A percentile compares a stretch with the other conserved stretches of the same genome.
These are phyloP conservation scores for Symbiotaphrina buchneri DNA, from an alignment of 495 filamentous ascomycete genomes.

Conservation along the genomic window DNA sequence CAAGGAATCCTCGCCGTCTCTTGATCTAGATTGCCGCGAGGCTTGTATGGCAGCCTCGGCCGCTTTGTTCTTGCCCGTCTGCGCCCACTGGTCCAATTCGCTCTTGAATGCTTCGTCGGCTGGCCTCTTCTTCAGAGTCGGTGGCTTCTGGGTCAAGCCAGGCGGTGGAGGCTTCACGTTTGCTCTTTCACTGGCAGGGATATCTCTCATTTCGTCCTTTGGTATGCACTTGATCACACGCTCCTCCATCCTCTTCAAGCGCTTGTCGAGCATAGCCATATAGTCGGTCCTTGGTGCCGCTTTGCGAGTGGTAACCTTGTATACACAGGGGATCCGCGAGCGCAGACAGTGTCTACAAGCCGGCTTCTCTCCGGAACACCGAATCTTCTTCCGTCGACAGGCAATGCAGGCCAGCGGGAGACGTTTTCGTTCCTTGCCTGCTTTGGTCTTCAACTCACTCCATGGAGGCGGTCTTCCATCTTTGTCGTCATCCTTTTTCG, in stretches of 20 bases:
- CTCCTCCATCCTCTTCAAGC: constrained; percentile 66
- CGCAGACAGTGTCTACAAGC: constrained; percentile 91
- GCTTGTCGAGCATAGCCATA: constrained; percentile 96
- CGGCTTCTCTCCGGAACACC: constrained; percentile 93
- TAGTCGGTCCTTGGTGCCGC: constrained; percentile 94
- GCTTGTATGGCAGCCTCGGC: background rate
- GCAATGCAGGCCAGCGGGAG: constrained; percentile 90
- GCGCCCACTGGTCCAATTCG: constrained; percentile 58
- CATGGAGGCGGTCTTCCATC: constrained; percentile 43
- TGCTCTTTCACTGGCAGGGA: constrained; percentile 42
- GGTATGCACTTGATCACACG: constrained; percentile 91
- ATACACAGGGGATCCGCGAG: constrained; percentile 91
- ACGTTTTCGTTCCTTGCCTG: constrained; percentile 87
- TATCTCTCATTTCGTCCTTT: constrained; percentile 44
- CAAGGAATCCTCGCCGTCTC: constrained; percentile 51
- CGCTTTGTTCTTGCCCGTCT: constrained; percentile 23
- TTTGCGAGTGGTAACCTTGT: constrained; percentile 89
- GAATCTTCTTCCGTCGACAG: constrained; percentile 91
- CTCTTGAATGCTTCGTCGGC: constrained; percentile 73
- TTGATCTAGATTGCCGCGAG: constrained; percentile 22
- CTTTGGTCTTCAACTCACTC: constrained; percentile 95
- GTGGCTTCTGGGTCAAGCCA: constrained; percentile 23
- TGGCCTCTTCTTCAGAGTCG: constrained; percentile 52
- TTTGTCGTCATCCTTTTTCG: constrained; percentile 28
- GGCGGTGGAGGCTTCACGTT: constrained; percentile 61